Evolutionary conservation across 108 stramenopile species (phyloP).

Genomic region (Fragilariopsis cylindrus): DNA sequence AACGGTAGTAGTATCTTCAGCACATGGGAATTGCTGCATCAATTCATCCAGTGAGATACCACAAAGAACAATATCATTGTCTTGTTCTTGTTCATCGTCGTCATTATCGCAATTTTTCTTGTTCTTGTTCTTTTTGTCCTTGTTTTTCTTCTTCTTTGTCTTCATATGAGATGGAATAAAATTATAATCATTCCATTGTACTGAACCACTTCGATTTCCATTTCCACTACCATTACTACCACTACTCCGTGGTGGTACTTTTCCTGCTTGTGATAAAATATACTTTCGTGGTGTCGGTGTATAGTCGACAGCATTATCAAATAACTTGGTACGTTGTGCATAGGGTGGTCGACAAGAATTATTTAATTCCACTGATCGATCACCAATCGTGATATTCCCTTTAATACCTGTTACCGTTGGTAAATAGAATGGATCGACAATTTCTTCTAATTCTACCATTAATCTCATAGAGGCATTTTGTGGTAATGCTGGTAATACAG

Average conservation of each 20-base stretch:
- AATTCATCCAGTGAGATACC: not conserved
- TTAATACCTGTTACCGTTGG: slow-evolving; percentile 29
- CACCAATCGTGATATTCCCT: slow-evolving; percentile 26
- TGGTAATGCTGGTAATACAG: slow-evolving; percentile 56
- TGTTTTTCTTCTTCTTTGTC: not conserved
- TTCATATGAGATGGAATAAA: not conserved
- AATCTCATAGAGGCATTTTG: slow-evolving; percentile 56
- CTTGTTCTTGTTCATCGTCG: not conserved
- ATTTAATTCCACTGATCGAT: slow-evolving; percentile 9
- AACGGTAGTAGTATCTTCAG: not conserved
- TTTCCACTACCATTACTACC: too few relatives aligned
- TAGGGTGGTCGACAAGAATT: slow-evolving; percentile 29
- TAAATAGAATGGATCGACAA: slow-evolving; percentile 30
- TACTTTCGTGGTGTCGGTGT: slow-evolving; percentile 3
- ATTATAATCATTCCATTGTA: slow-evolving; percentile 6
- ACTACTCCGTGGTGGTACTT: not conserved
- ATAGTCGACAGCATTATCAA: not conserved
- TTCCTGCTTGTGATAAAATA: not conserved
- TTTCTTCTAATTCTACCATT: slow-evolving; percentile 57
- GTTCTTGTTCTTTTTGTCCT: too few relatives aligned
- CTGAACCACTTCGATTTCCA: not conserved
- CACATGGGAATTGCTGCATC: slow-evolving; percentile 1
- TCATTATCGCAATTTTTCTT: not conserved
- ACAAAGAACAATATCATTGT: not conserved
- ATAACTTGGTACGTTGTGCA: slow-evolving; percentile 9